Conservation (phyloP, 495 filamentous ascomycete genomes). For the Apodospora peruviana region DNA sequence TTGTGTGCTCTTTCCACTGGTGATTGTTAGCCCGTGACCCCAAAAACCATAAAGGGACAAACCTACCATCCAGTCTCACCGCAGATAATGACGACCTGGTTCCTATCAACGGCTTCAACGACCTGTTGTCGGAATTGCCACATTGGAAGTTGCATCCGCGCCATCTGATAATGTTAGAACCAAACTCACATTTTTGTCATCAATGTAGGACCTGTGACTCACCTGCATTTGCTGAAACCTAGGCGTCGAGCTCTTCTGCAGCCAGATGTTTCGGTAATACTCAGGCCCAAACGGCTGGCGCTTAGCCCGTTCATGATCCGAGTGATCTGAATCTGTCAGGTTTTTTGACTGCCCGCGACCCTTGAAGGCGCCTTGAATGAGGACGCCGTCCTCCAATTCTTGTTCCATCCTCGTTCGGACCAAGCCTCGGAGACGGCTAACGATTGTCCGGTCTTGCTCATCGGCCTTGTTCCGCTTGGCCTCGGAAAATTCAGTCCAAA, state of each 20-base stretch:
- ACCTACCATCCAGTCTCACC: slow-evolving; percentile 97
- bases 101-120: slow-evolving; percentile 60
- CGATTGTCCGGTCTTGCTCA: slow-evolving; percentile 56
- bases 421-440: slow-evolving; percentile 58
- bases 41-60: too few relatives aligned
- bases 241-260: slow-evolving; percentile 56
- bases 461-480: slow-evolving; percentile 63
- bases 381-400: slow-evolving; percentile 66
- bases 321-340: slow-evolving; percentile 40
- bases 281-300: slow-evolving; percentile 27
- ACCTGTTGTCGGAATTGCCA: slow-evolving; percentile 77
- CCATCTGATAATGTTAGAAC: slow-evolving; percentile 55
- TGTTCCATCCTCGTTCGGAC: slow-evolving; percentile 52
- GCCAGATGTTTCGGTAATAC: slow-evolving; percentile 61
- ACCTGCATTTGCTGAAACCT: slow-evolving; percentile 56
- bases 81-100: slow-evolving; percentile 85
- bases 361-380: slow-evolving; percentile 65
- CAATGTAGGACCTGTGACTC: too few relatives aligned
- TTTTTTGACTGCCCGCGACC: slow-evolving; percentile 51
- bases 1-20: slow-evolving; percentile 96
- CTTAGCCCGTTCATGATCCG: slow-evolving; percentile 31
- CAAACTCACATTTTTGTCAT: too few relatives aligned
- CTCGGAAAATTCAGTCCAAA: slow-evolving; percentile 74
- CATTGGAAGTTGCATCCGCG: slow-evolving; percentile 75
- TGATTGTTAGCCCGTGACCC: too few relatives aligned